Evolutionary conservation across 2,329 filamentous ascomycete species (phyloP), one percentile per base, ranked within the genome.

Genomic region (Niveomyces coronatus): DNA sequence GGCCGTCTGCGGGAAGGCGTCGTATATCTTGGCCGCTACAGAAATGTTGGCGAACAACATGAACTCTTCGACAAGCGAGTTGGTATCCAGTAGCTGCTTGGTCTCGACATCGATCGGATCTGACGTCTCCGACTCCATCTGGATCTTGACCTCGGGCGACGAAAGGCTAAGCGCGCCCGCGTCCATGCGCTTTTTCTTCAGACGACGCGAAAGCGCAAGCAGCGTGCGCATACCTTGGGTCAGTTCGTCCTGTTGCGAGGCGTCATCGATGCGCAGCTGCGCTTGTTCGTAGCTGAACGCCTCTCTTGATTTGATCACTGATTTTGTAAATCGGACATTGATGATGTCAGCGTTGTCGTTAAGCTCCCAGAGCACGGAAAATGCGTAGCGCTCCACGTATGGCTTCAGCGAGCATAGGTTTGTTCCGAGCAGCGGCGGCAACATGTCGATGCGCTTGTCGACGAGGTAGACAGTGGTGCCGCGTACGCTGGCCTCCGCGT

Each of bases 391-490:
- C 64, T 98, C 91, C n/a, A 98, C 87, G 51, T 95, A 91, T 1
- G 91, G 91, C 60, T 96, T 96, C 15, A 98, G 68, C 0, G 91
- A 98, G 64, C 91, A 98, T 2, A 98, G 70, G 53, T 98, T 88
- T 1, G 91, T 98, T 41, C 91, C 91, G 10, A 98, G 79, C 22
- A 98, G 79, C 72, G 87, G 88, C 1, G 93, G 93, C 58, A 98
- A 72, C 93, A 98, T 98, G 67, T 98, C 93, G 52, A 98, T 98
- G 51, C 91, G 87, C 70, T 98, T 98, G 62, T 98, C 91, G 3
- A 98, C 91, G 13, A 98, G 70, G 57, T 98, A 98, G 19, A 98
- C 91, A 0, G 89, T 96, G 4, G 91, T 96, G 45, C 91, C 91
- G 51, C 91, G 82, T 53, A 94, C 77, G 54, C 86, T 91, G 3